phyloP scores from a whole-genome alignment of 2,329 filamentous ascomycete species.

The Westerdykella sp. region DNA sequence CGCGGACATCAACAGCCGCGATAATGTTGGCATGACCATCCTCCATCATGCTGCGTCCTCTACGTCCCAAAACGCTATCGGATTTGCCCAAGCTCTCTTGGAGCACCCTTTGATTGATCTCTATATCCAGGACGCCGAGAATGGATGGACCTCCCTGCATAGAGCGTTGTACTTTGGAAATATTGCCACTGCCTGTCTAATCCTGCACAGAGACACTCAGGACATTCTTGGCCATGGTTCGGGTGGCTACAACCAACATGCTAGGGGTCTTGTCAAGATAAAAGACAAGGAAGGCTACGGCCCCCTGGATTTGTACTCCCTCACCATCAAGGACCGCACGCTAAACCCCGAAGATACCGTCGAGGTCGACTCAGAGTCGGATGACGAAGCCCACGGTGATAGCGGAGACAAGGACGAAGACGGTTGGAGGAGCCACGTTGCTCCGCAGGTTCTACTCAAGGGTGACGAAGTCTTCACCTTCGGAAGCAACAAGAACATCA shows the following conservation, averaged over 20 bases:
- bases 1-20: conserved; percentile 76
- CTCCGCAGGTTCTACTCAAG: conserved; percentile 37
- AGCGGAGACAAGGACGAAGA: conserved; percentile 40
- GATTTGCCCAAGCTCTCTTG: conserved; percentile 72
- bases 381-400: conserved; percentile 40
- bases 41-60: conserved; percentile 81
- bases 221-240: conserved; percentile 58
- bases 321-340: conserved; percentile 76
- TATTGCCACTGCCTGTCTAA: conserved; percentile 72
- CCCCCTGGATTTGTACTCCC: conserved; percentile 86
- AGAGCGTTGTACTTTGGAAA: conserved; percentile 87
- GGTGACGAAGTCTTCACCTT: conserved; percentile 91
- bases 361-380: conserved; percentile 45
- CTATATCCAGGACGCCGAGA: conserved; percentile 81
- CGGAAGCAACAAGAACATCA: conserved; percentile 93
- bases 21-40: conserved; percentile 73
- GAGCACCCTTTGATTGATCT: conserved; percentile 79
- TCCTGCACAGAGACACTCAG: conserved; percentile 70
- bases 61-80: conserved; percentile 58
- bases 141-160: conserved; percentile 92
- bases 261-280: conserved; percentile 78
- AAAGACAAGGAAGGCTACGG: conserved; percentile 95
- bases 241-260: conserved; percentile 53
- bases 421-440: conserved; percentile 19
- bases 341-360: conserved; percentile 41